Percentiles rank a stretch among this genome's conserved stretches.
These are phyloP conservation scores for Neonectria faginata DNA, from an alignment of 2,329 filamentous ascomycete species.

Conservation along the genomic window DNA sequence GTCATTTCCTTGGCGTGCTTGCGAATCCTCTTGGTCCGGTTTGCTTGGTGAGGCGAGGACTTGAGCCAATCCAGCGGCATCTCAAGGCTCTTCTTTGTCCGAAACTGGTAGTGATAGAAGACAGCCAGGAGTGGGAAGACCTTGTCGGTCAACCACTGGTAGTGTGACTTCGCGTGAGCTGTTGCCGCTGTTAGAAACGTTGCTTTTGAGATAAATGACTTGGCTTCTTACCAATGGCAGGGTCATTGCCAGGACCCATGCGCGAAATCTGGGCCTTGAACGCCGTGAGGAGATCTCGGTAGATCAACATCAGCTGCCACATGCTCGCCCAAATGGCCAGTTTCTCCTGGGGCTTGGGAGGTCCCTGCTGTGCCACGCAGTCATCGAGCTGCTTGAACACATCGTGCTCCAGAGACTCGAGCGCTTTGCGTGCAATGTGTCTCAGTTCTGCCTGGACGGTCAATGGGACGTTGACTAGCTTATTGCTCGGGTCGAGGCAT, in stretches of 20 bases:
- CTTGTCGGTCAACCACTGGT: constrained; percentile 47
- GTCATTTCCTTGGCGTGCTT: constrained; percentile 49
- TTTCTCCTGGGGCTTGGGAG: constrained; percentile 54
- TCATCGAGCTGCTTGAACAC: constrained; percentile 56
- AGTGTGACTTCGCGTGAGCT: constrained; percentile 35
- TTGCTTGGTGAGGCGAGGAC: constrained; percentile 40
- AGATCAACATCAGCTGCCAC: constrained; percentile 64
- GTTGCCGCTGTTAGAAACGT: constrained; percentile 25
- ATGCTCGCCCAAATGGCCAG: constrained; percentile 61
- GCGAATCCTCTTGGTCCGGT: constrained; percentile 46
- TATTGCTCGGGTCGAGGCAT: constrained; percentile 54
- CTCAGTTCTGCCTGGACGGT: constrained; percentile 56
- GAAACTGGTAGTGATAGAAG: constrained; percentile 57
- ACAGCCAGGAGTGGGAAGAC: constrained; percentile 54
- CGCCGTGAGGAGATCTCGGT: constrained; percentile 55
- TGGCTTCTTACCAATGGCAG: constrained; percentile 39
- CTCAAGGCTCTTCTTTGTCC: constrained; percentile 56
- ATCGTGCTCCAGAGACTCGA: constrained; percentile 54
- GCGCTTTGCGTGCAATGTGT: constrained; percentile 53
- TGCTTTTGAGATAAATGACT: neutral
- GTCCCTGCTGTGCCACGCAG: constrained; percentile 52
- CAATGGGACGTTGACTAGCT: constrained; percentile 52
- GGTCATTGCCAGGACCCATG: constrained; percentile 37
- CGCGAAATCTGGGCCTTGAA: constrained; percentile 47
- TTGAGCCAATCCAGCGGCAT: constrained; percentile 55